Base-by-base conservation (phyloP, 1,284 basidiomycete species). In the Marasmius tenuissimus region DNA sequence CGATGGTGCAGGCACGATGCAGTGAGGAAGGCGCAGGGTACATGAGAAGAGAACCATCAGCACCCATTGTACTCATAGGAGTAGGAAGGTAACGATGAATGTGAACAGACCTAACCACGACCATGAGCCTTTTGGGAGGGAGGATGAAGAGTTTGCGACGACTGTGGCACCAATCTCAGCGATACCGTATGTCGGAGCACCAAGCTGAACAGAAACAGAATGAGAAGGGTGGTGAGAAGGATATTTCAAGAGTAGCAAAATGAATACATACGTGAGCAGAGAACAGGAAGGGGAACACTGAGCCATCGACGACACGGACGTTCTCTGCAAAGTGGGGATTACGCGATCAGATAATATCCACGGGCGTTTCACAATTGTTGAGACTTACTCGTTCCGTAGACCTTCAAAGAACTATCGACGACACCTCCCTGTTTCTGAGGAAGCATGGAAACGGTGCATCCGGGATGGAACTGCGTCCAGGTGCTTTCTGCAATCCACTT, bases 141-240 rank as follows among this genome's bases (percentile, higher is more conserved):
- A 50, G 39, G 51, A 53, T n/a, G 11, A 7, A 35, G 51, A 22
- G 22, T 37, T 53, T 4, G 33, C 33, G 48, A 88, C 83, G 65
- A 87, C 75, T 59, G 80, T 77, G 14, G 84, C 77, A 0, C 79
- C 85, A 70, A 82, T 82, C 69, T 88, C 85, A 8, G 84, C 85
- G 58, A 86, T 76, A 55, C 85, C 87, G 67, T 88, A 89, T 4
- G 81, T 78, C 3, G 84, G 76, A 14, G 80, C 78, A 74, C 81
- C 68, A 64, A 78, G 68, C 72, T 82, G 70, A 3, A 65, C 65
- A 7, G 39, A 45, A n/a, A 47, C 6, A 61, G 14, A 12, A n/a
- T n/a, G n/a, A 58, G 34, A 27, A 58, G 40, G 18, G 48, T 54
- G 22, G 47, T 53, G 4, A 27, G 12, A 33, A 27, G 45, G 14